Percentiles rank a stretch among this genome's conserved stretches.
Conservation (phyloP, 2,329 filamentous ascomycete genomes). For the Juglanconis oblonga region DNA sequence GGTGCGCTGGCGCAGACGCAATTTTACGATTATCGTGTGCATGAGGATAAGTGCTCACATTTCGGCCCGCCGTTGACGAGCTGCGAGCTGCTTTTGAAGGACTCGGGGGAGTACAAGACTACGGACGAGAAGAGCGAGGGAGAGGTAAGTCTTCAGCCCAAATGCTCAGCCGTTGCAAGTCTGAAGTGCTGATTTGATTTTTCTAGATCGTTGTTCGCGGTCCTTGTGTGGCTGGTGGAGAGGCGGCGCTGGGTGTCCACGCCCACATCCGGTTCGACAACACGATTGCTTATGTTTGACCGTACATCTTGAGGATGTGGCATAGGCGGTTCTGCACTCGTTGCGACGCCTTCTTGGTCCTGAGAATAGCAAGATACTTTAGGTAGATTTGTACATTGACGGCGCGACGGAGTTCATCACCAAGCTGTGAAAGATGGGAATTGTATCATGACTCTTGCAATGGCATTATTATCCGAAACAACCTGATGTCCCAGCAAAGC, state of each 20-base stretch:
- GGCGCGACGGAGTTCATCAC: not conserved
- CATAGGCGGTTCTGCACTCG: not conserved
- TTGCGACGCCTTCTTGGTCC: not conserved
- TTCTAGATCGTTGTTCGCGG: conserved; percentile 67
- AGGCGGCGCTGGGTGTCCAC: conserved; percentile 60
- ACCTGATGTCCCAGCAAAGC: not conserved
- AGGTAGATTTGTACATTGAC: not conserved
- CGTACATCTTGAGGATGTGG: not conserved
- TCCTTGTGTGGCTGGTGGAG: conserved; percentile 68
- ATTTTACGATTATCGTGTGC: conserved; percentile 78
- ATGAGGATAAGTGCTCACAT: conserved; percentile 50
- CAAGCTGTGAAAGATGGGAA: not conserved
- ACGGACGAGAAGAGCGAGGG: conserved; percentile 61
- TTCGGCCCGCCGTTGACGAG: conserved; percentile 81
- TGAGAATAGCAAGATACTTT: not conserved
- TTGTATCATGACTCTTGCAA: not conserved
- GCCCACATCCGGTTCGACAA: conserved; percentile 70
- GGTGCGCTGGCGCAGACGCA: conserved; percentile 86
- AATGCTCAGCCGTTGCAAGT: not conserved
- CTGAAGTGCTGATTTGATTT: conserved; percentile 14
- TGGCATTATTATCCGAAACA: not conserved
- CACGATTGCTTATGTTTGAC: conserved; percentile 59
- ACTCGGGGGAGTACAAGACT: conserved; percentile 58
- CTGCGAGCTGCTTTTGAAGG: conserved; percentile 73
- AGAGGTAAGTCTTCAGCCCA: conserved; percentile 48